phyloP scores from a whole-genome alignment of 73 alveolate species.

The Blepharisma stoltei region DNA sequence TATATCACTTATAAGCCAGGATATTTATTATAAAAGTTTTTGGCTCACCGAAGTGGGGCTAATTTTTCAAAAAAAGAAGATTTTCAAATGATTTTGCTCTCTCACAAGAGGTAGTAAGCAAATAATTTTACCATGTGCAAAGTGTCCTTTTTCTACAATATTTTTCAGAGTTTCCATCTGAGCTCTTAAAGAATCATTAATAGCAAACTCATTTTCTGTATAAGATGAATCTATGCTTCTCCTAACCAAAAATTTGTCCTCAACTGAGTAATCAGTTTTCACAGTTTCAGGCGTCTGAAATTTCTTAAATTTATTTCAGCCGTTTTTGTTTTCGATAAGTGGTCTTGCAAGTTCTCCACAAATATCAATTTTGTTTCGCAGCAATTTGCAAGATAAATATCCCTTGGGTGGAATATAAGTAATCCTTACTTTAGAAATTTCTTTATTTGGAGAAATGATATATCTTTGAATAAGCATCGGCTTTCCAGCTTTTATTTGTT shows the following conservation, averaged over 20 bases:
- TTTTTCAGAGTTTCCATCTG: slow-evolving; percentile 17
- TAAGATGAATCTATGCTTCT: neutral
- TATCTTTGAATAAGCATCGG: neutral
- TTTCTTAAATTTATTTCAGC: neutral
- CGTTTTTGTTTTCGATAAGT: neutral
- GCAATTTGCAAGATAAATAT: neutral
- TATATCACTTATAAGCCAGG: no score
- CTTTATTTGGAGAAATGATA: slow-evolving; percentile 1
- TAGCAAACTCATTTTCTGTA: neutral
- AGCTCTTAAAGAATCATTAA: neutral
- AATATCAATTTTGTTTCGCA: neutral
- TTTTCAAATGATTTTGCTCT: no score
- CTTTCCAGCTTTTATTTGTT: neutral
- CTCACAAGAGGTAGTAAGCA: no score
- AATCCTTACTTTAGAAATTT: neutral
- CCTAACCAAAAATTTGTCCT: slow-evolving; percentile 18
- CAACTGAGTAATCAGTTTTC: neutral
- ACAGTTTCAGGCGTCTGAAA: neutral
- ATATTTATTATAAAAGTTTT: no score
- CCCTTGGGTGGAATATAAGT: neutral
- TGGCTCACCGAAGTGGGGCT: no score
- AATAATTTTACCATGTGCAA: slow-evolving; percentile 4
- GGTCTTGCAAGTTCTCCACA: no score
- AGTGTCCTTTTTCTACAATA: neutral
- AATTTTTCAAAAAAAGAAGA: no score